Evolutionary conservation across 331 rosid genomes (phyloP), one percentile per base, ranked within the genome.

Genomic region (Malus hybrid): DNA sequence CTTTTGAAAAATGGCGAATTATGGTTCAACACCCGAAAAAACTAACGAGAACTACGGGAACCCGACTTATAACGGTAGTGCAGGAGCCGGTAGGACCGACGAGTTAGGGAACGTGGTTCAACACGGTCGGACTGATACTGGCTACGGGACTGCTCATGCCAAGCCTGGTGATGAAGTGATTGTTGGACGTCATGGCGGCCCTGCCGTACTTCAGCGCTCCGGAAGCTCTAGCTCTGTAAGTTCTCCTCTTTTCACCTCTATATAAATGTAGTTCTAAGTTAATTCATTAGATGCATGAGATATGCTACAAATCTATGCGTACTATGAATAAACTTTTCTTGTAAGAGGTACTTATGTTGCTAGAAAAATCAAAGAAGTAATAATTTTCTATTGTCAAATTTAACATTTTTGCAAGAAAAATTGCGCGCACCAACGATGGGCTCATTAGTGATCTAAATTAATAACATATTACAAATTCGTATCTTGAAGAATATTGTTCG

Each of bases 201-300:
- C 46, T 28, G 64, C 18, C n/a, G 28, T 13, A 7, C 70, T 73
- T 20, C 65, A n/a, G 29, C 79, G 79, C 32, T 67, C 79, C 3
- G 75, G 68, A 15, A 73, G 73, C 80, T 75, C 76, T 14, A 71
- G 57, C 62, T 62, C 79, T n/a, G 50, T 67, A 4, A 39, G 56
- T 67, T 8, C 20, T 4, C 4, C 62, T 50, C 16, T 52, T 16
- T 52, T 52, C 59, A 14, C 59, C 59, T 14, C 3, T 52, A 52
- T 52, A 39, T 16, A 52, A 1, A 52, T 16, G 59, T 52, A 16
- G 46, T 39, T 39, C 13, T 39, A 39, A 39, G 46, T 3, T 39
- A 39, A 39, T 39, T 39, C 46, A 39, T 10, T 39, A 39, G 13
- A 39, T 39, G 46, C 46, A 39, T 10, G 46, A 10, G 46, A 0